Evolutionary conservation across 805 yeast species (phyloP).

Genomic region (Starmerella bombicola): DNA sequence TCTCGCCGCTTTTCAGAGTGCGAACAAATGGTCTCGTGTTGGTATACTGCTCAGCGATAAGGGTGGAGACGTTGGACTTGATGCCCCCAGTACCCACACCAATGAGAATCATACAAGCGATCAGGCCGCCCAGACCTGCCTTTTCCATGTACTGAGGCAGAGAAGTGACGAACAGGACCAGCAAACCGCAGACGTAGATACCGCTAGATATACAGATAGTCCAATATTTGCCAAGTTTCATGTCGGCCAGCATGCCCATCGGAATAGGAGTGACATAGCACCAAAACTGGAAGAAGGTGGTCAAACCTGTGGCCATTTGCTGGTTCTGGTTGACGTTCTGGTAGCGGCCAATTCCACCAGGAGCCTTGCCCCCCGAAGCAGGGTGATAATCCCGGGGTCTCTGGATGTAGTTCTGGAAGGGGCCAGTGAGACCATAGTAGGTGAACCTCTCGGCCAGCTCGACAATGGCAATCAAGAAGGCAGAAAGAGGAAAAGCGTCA

Average conservation of each 20-base stretch:
- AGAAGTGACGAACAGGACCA: slow-evolving; percentile 56
- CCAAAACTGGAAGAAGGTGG: slow-evolving; percentile 70
- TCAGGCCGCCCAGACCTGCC: slow-evolving; percentile 52
- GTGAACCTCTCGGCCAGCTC: slow-evolving; percentile 75
- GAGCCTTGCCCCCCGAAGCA: slow-evolving; percentile 30
- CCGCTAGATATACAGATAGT: slow-evolving; percentile 52
- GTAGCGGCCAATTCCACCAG: slow-evolving; percentile 44
- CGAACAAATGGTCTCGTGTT: slow-evolving; percentile 47
- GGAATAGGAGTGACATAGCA: slow-evolving; percentile 68
- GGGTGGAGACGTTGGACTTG: slow-evolving; percentile 60
- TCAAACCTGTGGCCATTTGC: slow-evolving; percentile 56
- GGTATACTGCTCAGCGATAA: slow-evolving; percentile 64
- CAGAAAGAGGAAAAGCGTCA: slow-evolving; percentile 41
- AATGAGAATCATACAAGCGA: slow-evolving; percentile 43
- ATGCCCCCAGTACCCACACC: slow-evolving; percentile 76
- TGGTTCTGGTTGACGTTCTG: slow-evolving; percentile 29
- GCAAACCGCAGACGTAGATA: slow-evolving; percentile 48
- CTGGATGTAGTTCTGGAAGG: slow-evolving; percentile 71
- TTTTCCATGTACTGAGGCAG: slow-evolving; percentile 42
- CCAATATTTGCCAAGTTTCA: slow-evolving; percentile 57
- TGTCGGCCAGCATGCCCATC: slow-evolving; percentile 67
- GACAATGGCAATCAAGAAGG: slow-evolving; percentile 54
- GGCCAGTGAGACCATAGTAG: slow-evolving; percentile 65
- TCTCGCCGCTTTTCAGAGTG: slow-evolving; percentile 48
- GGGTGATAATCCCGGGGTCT: slow-evolving; percentile 28